Conservation (phyloP, 371 early-diverging fungal species). For the Syncephalastrum contaminatum region DNA sequence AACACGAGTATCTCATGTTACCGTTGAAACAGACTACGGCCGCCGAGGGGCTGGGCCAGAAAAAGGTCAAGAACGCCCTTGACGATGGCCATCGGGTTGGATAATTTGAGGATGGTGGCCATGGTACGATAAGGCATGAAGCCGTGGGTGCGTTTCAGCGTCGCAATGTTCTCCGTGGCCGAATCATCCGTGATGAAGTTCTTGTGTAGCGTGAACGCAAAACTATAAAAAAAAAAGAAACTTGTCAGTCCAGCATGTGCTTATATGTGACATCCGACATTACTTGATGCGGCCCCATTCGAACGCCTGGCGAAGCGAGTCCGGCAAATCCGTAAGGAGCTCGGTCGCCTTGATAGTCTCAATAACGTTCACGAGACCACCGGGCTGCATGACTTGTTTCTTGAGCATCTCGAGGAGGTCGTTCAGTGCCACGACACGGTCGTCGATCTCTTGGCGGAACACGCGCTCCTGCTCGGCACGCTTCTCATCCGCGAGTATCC, state of each 20-base stretch:
- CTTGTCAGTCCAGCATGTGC: not conserved
- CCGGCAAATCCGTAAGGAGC: conserved; percentile 45
- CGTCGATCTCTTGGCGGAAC: conserved; percentile 50
- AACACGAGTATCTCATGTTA: conserved; percentile 7
- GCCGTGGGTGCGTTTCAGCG: conserved; percentile 57
- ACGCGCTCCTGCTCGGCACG: conserved; percentile 46
- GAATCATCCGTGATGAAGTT: conserved; percentile 61
- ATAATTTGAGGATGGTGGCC: conserved; percentile 53
- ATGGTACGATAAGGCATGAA: conserved; percentile 64
- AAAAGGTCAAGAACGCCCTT: conserved; percentile 65
- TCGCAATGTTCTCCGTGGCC: conserved; percentile 52
- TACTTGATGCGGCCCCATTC: conserved; percentile 66
- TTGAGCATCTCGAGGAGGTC: conserved; percentile 52
- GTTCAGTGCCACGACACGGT: conserved; percentile 53
- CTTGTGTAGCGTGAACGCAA: conserved; percentile 63
- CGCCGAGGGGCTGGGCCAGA: conserved; percentile 67
- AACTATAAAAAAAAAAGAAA: conserved; percentile 24
- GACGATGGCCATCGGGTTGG: conserved; percentile 65
- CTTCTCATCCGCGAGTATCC: conserved; percentile 39
- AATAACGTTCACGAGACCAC: conserved; percentile 43
- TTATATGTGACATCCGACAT: not conserved
- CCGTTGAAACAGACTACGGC: conserved; percentile 62
- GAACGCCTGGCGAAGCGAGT: conserved; percentile 49
- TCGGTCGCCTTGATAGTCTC: conserved; percentile 43
- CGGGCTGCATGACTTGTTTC: conserved; percentile 52